Evolutionary conservation across 2,329 filamentous ascomycete species (phyloP), one percentile per base, ranked within the genome.

Genomic region (Sporothrix curviconia): DNA sequence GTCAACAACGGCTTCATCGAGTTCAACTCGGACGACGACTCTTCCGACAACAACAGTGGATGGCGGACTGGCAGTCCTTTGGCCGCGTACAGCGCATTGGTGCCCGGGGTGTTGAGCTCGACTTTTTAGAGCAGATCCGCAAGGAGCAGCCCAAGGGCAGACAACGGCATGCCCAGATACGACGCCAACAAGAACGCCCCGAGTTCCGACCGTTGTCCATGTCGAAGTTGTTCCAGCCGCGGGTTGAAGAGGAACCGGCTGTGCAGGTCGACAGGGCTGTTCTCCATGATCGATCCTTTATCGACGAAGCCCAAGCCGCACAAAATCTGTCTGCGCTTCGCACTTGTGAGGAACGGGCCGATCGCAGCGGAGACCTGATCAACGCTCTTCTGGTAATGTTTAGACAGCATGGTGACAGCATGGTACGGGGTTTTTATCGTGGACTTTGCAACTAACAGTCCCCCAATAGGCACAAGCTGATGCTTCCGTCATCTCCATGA

Each of bases 1-100:
- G 76, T 72, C 67, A 89, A 89, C 69, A 87, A 87, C 59, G 87
- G 87, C 39, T 76, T 83, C 65, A 84, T 91, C 64, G 87, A 91
- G 64, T 74, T 91, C 57, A 83, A 85, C 56, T 76, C 75, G 65
- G 71, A 78, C 37, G 80, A 85, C 36, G 79, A 82, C 32, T 70
- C 70, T 28, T 77, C 82, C 15, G 79, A 81, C n/a, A 52, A 55
- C 36, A 25, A 43, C 50, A 72, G 72, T 42, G 78, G 77, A 32
- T 84, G 85, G 74, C 79, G 78, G 80, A 85, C 58, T 69, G 79
- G 8, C 74, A 77, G 57, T 79, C 81, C 15, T 85, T 83, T 66
- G 87, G 86, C n/a, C 78, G 81, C 28, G 74, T 83, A 22, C 85
- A 86, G 68, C 81, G 81, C 59, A 71, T 91, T 55, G 78, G 82